Evolutionary conservation across 176 grass and related monocot species (phyloP).

Genomic region (Chrysopogon serrulatus): DNA sequence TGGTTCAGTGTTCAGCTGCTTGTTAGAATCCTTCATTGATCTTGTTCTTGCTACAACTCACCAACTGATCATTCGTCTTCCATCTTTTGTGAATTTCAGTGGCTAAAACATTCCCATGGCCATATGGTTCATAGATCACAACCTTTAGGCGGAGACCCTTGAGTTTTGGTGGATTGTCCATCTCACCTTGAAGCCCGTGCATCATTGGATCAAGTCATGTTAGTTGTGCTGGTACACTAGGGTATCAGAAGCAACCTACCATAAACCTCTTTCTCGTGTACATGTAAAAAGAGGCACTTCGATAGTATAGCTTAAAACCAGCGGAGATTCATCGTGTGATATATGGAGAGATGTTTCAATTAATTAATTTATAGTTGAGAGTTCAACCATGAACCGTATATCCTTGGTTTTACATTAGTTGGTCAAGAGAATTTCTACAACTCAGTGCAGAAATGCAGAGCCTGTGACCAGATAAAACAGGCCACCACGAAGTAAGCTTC

Average conservation of each 20-base stretch:
- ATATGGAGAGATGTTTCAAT: neutral
- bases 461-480: too few species aligned
- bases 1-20: neutral
- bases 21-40: neutral
- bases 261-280: neutral
- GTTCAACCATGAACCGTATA: neutral
- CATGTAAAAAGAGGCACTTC: conserved; percentile 3
- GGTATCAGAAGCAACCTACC: neutral
- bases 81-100: conserved; percentile 41
- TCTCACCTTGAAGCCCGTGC: neutral
- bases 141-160: neutral
- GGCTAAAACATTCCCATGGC: conserved; percentile 45
- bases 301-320: neutral
- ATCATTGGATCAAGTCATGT: neutral
- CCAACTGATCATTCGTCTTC: neutral
- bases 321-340: neutral
- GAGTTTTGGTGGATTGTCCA: neutral
- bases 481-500: too few species aligned
- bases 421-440: neutral
- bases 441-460: too few species aligned
- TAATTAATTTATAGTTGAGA: conserved; percentile 1
- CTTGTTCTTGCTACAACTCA: neutral
- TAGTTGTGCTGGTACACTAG: neutral
- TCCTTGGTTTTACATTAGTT: conserved; percentile 11
- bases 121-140: conserved; percentile 30